A percentile compares a stretch with the other conserved stretches of the same genome.
phyloP scores from a whole-genome alignment of 192 early-diverging fungal genomes.

The Entophlyctis luteolus region DNA sequence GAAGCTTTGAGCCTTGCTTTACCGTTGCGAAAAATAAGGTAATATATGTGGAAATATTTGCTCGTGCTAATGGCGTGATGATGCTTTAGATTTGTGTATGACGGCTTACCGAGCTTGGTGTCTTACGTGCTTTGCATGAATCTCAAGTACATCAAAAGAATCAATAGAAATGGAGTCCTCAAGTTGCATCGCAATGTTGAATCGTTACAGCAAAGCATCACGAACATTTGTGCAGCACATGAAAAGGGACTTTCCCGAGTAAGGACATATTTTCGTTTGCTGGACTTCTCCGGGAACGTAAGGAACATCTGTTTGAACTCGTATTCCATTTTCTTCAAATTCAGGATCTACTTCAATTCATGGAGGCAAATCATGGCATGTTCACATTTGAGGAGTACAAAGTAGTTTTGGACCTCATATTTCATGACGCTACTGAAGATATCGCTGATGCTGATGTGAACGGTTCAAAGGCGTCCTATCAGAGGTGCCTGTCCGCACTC shows the following conservation, averaged over 20 bases:
- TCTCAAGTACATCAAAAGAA: slow-evolving; percentile 61
- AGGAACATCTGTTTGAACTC: slow-evolving; percentile 24
- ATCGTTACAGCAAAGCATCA: slow-evolving; percentile 83
- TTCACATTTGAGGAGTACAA: slow-evolving; percentile 83
- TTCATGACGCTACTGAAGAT: slow-evolving; percentile 21
- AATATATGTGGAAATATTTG: slow-evolving; percentile 3
- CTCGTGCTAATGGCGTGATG: too few relatives aligned
- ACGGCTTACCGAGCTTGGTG: slow-evolving; percentile 74
- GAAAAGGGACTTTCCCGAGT: slow-evolving; percentile 67
- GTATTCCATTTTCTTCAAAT: background rate
- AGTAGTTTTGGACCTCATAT: slow-evolving; percentile 68
- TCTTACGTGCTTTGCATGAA: slow-evolving; percentile 65
- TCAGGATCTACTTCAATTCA: slow-evolving; percentile 58
- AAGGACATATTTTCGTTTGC: slow-evolving; percentile 71
- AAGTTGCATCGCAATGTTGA: slow-evolving; percentile 82
- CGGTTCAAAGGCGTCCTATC: background rate
- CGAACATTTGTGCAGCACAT: slow-evolving; percentile 65
- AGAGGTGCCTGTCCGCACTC: slow-evolving; percentile 15
- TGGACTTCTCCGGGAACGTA: slow-evolving; percentile 52
- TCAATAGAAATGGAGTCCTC: slow-evolving; percentile 63
- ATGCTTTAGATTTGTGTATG: slow-evolving; percentile 67
- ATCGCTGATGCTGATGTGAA: too few relatives aligned
- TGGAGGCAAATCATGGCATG: slow-evolving; percentile 45
- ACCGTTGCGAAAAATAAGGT: slow-evolving; percentile 61
- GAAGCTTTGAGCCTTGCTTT: slow-evolving; percentile 65